Conservation (phyloP, 257 asterid species). For the Gardenia jasminoides region DNA sequence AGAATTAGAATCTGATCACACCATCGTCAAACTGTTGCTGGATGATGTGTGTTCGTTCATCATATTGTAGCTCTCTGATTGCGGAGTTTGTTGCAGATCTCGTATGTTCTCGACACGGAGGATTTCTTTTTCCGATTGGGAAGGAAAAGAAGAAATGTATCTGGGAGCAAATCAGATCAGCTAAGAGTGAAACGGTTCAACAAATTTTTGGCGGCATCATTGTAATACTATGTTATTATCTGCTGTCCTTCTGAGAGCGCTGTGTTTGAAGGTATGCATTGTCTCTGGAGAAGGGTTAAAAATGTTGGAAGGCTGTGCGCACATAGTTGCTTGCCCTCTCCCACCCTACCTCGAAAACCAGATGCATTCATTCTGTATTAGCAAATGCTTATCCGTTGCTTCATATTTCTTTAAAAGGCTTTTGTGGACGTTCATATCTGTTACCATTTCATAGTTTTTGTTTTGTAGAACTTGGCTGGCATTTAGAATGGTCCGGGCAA, state of each 20-base stretch:
- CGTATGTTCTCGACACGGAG: constrained; percentile 88
- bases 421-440: neutral
- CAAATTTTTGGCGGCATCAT: constrained; percentile 44
- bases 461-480: constrained; percentile 16
- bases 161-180: constrained; percentile 26
- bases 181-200: constrained; percentile 54
- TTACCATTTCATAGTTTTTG: neutral
- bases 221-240: neutral
- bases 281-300: neutral
- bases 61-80: constrained; percentile 10
- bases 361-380: neutral
- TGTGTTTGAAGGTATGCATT: constrained; percentile 7
- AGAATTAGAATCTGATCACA: neutral
- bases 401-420: neutral
- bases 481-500: constrained; percentile 2
- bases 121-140: constrained; percentile 77
- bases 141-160: constrained; percentile 38
- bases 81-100: constrained; percentile 54
- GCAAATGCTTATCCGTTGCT: neutral
- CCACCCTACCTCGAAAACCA: too few relatives aligned
- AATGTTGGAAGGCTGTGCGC: neutral
- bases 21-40: neutral
- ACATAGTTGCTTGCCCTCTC: neutral
- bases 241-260: neutral
- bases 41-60: neutral